Conservation (phyloP, 768 basidiomycete genomes). For the Botryobasidium botryosum region DNA sequence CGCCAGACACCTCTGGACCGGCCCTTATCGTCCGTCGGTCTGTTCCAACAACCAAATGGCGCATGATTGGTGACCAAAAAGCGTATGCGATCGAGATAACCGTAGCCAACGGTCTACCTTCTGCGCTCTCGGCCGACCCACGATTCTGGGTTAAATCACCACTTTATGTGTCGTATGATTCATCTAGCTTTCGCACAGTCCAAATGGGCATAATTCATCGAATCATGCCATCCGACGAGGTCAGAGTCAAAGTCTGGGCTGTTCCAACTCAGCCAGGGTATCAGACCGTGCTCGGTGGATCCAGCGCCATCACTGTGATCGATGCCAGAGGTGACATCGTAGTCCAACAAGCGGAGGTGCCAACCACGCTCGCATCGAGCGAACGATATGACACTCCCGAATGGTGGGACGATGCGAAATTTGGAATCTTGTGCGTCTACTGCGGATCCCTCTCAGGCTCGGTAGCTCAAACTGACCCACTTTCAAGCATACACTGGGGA, state of each 20-base stretch:
- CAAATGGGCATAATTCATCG: conserved; percentile 26
- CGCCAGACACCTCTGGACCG: background rate
- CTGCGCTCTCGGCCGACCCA: conserved; percentile 8
- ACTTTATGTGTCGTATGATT: background rate
- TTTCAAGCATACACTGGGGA: too few species aligned
- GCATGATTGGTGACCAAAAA: conserved; percentile 7
- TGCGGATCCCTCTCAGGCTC: too few species aligned
- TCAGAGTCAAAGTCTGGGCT: conserved; percentile 27
- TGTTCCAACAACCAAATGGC: conserved; percentile 9
- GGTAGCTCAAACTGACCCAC: too few species aligned
- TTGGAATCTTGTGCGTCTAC: conserved; percentile 43
- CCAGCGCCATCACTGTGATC: too few species aligned
- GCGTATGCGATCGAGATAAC: conserved; percentile 28
- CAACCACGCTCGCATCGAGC: too few species aligned
- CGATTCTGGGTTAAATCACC: conserved; percentile 5
- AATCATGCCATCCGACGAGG: conserved; percentile 35
- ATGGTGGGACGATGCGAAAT: conserved; percentile 40
- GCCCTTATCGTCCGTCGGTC: conserved; percentile 2
- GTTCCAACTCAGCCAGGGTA: too few species aligned
- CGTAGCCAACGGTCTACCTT: conserved; percentile 33
- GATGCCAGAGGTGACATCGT: too few species aligned
- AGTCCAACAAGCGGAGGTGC: too few species aligned
- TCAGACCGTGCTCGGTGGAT: too few species aligned
- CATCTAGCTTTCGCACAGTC: conserved; percentile 24
- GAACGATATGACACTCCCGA: conserved; percentile 36